Conservation (phyloP, 1,284 basidiomycete genomes). For the Fomitiporia mediterranea region DNA sequence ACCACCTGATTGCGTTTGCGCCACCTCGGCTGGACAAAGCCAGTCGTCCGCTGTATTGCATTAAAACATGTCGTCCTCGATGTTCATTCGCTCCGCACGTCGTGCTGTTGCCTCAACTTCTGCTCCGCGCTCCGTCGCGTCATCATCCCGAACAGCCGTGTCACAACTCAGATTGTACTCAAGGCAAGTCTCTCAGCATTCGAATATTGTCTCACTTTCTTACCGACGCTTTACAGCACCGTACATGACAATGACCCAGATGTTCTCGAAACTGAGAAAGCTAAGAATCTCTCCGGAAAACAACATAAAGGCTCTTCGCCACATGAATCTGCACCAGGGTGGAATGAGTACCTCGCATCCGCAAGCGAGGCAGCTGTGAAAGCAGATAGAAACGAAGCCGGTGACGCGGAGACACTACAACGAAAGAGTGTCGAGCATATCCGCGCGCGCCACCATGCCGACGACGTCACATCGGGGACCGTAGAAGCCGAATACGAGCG, state of each 20-base stretch:
- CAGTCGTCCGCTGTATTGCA: too few species aligned
- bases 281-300: slow-evolving; percentile 42
- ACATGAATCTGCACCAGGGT: slow-evolving; percentile 59
- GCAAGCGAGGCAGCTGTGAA: slow-evolving; percentile 67
- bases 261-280: slow-evolving; percentile 57
- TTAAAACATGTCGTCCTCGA: slow-evolving; percentile 1
- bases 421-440: slow-evolving; percentile 37
- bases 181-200: slow-evolving; percentile 12
- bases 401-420: slow-evolving; percentile 32
- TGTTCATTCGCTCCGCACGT: background rate
- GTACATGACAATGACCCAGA: slow-evolving; percentile 60
- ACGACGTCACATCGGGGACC: slow-evolving; percentile 24
- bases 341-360: slow-evolving; percentile 69
- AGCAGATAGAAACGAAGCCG: slow-evolving; percentile 38
- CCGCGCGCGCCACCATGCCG: slow-evolving; percentile 32
- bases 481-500: slow-evolving; percentile 33
- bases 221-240: slow-evolving; percentile 39
- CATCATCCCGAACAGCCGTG: background rate
- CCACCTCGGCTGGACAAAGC: too few species aligned
- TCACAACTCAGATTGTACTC: slow-evolving; percentile 19
- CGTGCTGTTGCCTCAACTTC: slow-evolving; percentile 1
- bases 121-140: background rate
- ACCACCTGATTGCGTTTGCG: too few species aligned
- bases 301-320: slow-evolving; percentile 51
- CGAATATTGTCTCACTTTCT: background rate